These are phyloP conservation scores for Dendrobium catenatum DNA, from an alignment of 106 monocot species.

Conservation along the genomic window DNA sequence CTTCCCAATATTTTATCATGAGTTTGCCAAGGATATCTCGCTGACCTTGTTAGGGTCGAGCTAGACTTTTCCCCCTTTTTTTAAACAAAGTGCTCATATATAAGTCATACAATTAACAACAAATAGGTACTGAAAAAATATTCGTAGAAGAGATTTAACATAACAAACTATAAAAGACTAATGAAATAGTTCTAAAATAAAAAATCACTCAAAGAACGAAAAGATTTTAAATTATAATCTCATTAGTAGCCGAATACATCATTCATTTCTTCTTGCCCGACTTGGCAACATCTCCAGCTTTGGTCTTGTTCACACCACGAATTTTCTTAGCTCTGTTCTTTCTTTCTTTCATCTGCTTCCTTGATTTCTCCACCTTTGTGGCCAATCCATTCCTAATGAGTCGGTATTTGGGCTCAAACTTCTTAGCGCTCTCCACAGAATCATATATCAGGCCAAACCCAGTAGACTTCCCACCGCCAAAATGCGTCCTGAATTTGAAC, in stretches of 20 bases:
- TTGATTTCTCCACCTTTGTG: slow-evolving; percentile 51
- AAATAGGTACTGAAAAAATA: neutral
- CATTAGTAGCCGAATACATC: neutral
- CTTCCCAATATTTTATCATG: neutral
- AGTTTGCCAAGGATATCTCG: slow-evolving; percentile 91
- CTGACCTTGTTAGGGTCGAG: slow-evolving; percentile 79
- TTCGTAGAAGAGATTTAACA: neutral
- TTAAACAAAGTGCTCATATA: no score
- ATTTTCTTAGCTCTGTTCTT: slow-evolving; percentile 54
- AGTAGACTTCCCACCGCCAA: no score
- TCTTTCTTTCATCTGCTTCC: slow-evolving; percentile 56
- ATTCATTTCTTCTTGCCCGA: slow-evolving; percentile 14
- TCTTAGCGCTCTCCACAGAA: no score
- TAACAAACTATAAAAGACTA: neutral
- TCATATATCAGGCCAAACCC: no score
- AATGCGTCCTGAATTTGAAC: no score
- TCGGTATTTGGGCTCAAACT: no score
- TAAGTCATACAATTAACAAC: no score
- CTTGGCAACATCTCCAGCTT: slow-evolving; percentile 25
- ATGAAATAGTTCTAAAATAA: neutral
- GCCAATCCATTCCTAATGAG: slow-evolving; percentile 32
- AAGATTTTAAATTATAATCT: neutral
- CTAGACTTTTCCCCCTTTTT: slow-evolving; percentile 63
- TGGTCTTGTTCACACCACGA: slow-evolving; percentile 46
- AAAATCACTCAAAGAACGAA: neutral